Percentiles rank a stretch among this genome's conserved stretches.
phyloP scores from a whole-genome alignment of 2,329 filamentous ascomycete genomes.

The Waltergamsia citrina region DNA sequence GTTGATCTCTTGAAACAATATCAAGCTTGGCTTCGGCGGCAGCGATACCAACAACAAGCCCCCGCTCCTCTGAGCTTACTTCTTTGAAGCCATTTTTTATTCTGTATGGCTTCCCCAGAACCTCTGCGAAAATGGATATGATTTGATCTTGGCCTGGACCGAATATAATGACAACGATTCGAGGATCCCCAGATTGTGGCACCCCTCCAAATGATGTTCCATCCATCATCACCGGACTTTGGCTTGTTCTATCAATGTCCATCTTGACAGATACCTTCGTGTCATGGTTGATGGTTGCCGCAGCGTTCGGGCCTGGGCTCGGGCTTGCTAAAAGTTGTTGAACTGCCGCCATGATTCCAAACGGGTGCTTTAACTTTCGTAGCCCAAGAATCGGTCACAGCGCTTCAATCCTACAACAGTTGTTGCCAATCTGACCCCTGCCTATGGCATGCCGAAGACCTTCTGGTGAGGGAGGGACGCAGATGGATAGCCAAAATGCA shows the following conservation, averaged over 20 bases:
- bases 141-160: slow-evolving; percentile 64
- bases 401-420: too few relatives aligned
- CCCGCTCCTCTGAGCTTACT: slow-evolving; percentile 43
- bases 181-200: slow-evolving; percentile 42
- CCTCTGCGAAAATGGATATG: slow-evolving; percentile 66
- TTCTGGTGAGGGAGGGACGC: too few relatives aligned
- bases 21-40: slow-evolving; percentile 46
- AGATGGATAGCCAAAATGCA: too few relatives aligned
- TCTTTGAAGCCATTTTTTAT: slow-evolving; percentile 46
- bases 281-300: slow-evolving; percentile 8
- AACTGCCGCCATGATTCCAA: slow-evolving; percentile 29
- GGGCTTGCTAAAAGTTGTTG: slow-evolving; percentile 24
- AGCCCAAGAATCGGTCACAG: too few relatives aligned
- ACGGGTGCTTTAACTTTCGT: too few relatives aligned
- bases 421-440: too few relatives aligned
- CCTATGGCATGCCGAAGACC: too few relatives aligned
- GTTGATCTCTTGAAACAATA: slow-evolving; percentile 46
- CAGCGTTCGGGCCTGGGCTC: slow-evolving; percentile 15
- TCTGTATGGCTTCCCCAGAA: slow-evolving; percentile 64
- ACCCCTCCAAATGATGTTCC: slow-evolving; percentile 34
- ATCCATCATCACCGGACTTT: slow-evolving; percentile 21
- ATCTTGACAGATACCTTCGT: slow-evolving; percentile 9
- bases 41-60: slow-evolving; percentile 59
- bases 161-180: slow-evolving; percentile 59
- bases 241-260: slow-evolving; percentile 23